A percentile compares a stretch with the other conserved stretches of the same genome.
Evolutionary conservation across 768 basidiomycete species (phyloP).

Genomic region (Flagelloscypha sp.): DNA sequence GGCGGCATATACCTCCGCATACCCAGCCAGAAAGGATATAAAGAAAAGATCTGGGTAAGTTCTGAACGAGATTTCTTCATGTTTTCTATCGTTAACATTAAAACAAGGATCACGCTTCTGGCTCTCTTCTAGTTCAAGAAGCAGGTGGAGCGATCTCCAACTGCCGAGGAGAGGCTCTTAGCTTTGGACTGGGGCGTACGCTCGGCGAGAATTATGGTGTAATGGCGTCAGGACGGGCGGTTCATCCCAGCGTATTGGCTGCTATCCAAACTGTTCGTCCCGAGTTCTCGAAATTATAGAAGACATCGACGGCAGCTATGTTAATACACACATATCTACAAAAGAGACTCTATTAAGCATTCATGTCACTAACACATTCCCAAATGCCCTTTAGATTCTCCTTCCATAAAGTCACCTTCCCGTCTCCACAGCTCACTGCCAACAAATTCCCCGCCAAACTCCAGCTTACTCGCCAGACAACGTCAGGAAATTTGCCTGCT

Average conservation of each 20-base stretch:
- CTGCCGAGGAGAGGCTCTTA: slow-evolving; percentile 65
- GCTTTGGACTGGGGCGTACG: slow-evolving; percentile 84
- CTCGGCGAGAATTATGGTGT: slow-evolving; percentile 84
- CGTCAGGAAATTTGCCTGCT: slow-evolving; percentile 87
- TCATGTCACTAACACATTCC: slow-evolving; percentile 96
- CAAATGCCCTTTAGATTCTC: slow-evolving; percentile 91
- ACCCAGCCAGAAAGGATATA: slow-evolving; percentile 71
- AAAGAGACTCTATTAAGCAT: slow-evolving; percentile 51
- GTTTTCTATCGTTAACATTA: slow-evolving; percentile 1
- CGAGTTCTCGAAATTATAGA: too few species aligned
- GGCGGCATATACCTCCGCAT: slow-evolving; percentile 77
- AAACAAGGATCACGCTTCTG: slow-evolving; percentile 81
- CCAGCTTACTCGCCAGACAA: slow-evolving; percentile 99
- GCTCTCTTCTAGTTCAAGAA: slow-evolving; percentile 76
- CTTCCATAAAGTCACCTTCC: slow-evolving; percentile 98
- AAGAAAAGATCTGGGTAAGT: slow-evolving; percentile 93
- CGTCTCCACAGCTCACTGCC: slow-evolving; percentile 95
- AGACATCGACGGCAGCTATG: too few species aligned
- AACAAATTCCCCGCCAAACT: slow-evolving; percentile 92
- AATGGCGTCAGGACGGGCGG: slow-evolving; percentile 68
- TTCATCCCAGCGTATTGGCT: slow-evolving; percentile 60
- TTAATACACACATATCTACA: slow-evolving; percentile 8
- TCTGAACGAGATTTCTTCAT: neutral
- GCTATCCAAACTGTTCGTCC: slow-evolving; percentile 75
- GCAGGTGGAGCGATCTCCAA: slow-evolving; percentile 87